These are phyloP conservation scores for Yarrowia keelungensis DNA, from an alignment of 805 yeast genomes.

Conservation along the genomic window DNA sequence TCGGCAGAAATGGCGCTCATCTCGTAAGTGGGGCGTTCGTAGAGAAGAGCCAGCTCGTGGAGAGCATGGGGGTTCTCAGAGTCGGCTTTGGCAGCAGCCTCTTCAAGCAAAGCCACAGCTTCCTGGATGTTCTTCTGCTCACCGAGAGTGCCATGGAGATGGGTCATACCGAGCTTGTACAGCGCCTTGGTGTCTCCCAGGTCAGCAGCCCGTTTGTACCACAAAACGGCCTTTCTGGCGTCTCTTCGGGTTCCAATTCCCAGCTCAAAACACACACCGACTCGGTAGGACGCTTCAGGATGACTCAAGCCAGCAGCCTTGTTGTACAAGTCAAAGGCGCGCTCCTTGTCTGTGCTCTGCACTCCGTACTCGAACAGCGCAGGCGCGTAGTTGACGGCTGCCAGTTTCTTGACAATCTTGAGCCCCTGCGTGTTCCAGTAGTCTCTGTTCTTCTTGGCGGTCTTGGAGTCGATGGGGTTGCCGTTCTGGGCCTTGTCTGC, in stretches of 20 bases:
- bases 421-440: slow-evolving; percentile 64
- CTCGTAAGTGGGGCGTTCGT: slow-evolving; percentile 54
- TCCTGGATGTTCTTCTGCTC: slow-evolving; percentile 53
- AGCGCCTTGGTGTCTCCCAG: slow-evolving; percentile 68
- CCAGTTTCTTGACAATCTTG: slow-evolving; percentile 64
- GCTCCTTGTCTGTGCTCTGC: slow-evolving; percentile 61
- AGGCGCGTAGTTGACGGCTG: slow-evolving; percentile 56
- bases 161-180: slow-evolving; percentile 75
- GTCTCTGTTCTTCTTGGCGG: slow-evolving; percentile 59
- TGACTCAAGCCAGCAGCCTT: slow-evolving; percentile 66
- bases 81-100: slow-evolving; percentile 57
- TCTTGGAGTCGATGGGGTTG: slow-evolving; percentile 54
- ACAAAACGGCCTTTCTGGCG: slow-evolving; percentile 57
- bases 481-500: slow-evolving; percentile 48
- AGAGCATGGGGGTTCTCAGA: slow-evolving; percentile 61
- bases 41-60: slow-evolving; percentile 63
- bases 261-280: slow-evolving; percentile 74
- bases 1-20: slow-evolving; percentile 42
- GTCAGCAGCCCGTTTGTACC: slow-evolving; percentile 67
- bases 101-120: slow-evolving; percentile 60
- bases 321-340: slow-evolving; percentile 66
- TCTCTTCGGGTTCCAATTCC: slow-evolving; percentile 62
- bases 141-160: slow-evolving; percentile 58
- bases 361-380: slow-evolving; percentile 65
- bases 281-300: slow-evolving; percentile 68